Evolutionary conservation across 129 eudicot genomes (phyloP), one percentile per base, ranked within the genome.

Genomic region (Logfia minima): DNA sequence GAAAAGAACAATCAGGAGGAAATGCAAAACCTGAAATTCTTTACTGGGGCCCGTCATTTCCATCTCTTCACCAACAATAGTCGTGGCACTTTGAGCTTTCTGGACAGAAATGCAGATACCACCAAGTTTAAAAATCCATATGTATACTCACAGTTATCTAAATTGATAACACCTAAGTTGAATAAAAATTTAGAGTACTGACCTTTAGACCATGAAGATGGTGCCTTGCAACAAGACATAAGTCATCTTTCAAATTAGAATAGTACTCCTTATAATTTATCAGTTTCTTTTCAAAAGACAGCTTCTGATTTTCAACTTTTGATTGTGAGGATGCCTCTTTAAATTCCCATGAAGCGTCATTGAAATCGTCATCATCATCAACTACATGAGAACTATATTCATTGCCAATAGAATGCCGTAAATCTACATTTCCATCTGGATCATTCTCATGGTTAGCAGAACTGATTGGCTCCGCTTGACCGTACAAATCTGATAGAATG

Each of bases 191-290:
- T 62, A 63, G 51, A 43, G 65, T 19, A 76, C 83, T 58, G 60
- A 92, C 98, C 96, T 90, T 86, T 70, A 86, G 66, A 69, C 74
- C 76, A 14, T 77, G 87, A 70, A 92, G 81, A 78, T 85, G 98
- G 70, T 26, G 56, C 39, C 87, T 83, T 16, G 84, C 88, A 58
- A 85, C 78, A 75, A 78, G 60, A 82, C 75, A 75, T 60, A 92
- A 77, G 56, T 76, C 83, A 41, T 88, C 89, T 80, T 79, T 86
- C 39, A 92, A 77, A 62, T 81, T 88, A 26, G 79, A 77, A 74
- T 90, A 92, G 52, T 87, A 85, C 79, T 87, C 90, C 69, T 81
- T 48, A 67, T 35, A 83, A 79, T 18, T 35, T 63, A 72, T 58
- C 74, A 77, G 80, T 77, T 83, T 82, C 78, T 68, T 76, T 75